Base-by-base conservation (phyloP, 331 rosid species). In the Quercus tomentella region DNA sequence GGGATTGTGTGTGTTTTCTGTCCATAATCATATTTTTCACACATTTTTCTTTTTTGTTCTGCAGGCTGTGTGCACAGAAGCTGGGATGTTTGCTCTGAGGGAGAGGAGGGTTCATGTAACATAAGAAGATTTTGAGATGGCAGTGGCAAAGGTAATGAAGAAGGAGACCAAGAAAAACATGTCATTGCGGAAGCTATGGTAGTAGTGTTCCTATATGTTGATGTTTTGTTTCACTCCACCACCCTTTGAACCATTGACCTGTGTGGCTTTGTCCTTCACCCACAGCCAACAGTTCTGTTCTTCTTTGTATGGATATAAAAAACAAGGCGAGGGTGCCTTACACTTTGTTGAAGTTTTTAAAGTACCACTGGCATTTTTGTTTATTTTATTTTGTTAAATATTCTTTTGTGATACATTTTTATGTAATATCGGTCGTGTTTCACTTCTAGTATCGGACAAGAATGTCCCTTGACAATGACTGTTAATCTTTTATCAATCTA, bases 11-110 rank as follows among this genome's bases (percentile, higher is more conserved):
- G 3, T 37, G 45, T 37, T 37, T 37, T 37, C 45, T 3, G 15
- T 58, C 4, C 25, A n/a, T 67, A 9, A 20, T 65, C 14, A 67
- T 30, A 33, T 33, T 67, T 12, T 31, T 18, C 14, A 23, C 41
- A 16, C 43, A 2, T 66, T 72, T 43, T 63, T 56, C 31, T 62
- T 75, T 61, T 63, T 28, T 15, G 69, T 4, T 52, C 31, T 56
- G 70, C 89, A 95, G 99, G 99, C 99, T 15, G 98, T 96, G n/a
- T 93, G 99, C 89, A 96, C 98, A 45, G 99, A 93, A 88, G 98
- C 99, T 4, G 99, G 99, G 25, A 93, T 96, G 98, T 96, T 96
- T 85, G 98, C 99, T 45, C 75, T 96, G 86, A 91, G 99, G 78
- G 98, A 91, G 87, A 87, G 99, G 82, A 90, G 99, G 77, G 97